Evolutionary conservation across 2,329 filamentous ascomycete genomes (phyloP), one percentile per base, ranked within the genome.

Genomic region (Aspergillus floridensis): DNA sequence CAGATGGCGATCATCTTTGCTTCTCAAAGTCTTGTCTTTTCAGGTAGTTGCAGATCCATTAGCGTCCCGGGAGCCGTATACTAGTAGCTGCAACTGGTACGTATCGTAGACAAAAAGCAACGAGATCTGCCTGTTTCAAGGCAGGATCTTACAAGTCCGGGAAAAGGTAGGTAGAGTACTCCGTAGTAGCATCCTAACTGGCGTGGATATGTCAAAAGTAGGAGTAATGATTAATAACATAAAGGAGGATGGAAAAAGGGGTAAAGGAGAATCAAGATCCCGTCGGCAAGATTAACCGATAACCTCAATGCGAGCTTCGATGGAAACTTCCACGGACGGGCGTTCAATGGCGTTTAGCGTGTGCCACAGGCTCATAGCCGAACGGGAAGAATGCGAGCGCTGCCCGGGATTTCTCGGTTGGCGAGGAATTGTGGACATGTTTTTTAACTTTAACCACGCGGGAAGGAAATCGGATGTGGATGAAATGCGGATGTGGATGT

Each of bases 311-410:
- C 38, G 38, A 19, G 16, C 35, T 48, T 35, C 24, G 53, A 48
- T 55, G 53, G 53, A 55, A 55, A 47, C 5, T 55, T 55, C 53
- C n/a, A 55, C 53, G 53, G 8, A 55, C 53, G 19, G 50, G 35
- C 19, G 14, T 53, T 53, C 32, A 5, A 53, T 44, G 22, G 21
- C 32, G 22, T 53, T 21, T 53, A 38, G 24, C n/a, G 47, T 49
- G 47, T 26, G 7, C 21, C 47, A 24, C 12, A 7, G 21, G 5
- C 21, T 29, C 21, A 49, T 14, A 35, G 14, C 32, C 32, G 32
- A 35, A 35, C 32, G 12, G 32, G 14, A 35, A 35, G 32, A 29
- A 16, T 35, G 11, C 32, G 14, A 12, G 32, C 38, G 38, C 6
- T 19, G 38, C 16, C 16, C 16, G 38, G 38, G 3, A 44, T 19